Evolutionary conservation across 2,329 filamentous ascomycete species (phyloP).

Genomic region (Verticillium longisporum): DNA sequence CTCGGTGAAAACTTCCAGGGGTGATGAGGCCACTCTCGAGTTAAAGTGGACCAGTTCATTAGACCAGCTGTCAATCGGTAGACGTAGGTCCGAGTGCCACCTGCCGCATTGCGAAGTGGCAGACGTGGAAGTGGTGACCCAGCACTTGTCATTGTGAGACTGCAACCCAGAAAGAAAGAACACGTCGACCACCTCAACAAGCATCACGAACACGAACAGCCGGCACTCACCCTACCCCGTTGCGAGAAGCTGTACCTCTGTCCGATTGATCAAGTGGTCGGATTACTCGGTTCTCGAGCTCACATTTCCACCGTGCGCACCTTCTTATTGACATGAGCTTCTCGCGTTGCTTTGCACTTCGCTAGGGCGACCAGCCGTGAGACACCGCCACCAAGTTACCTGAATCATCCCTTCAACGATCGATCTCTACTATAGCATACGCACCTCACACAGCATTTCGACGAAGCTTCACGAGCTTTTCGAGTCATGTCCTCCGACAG

Average conservation of each 20-base stretch:
- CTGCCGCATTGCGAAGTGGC: neutral
- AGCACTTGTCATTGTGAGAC: neutral
- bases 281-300: neutral
- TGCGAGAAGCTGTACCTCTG: neutral
- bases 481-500: constrained; percentile 31
- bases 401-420: neutral
- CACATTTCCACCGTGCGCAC: neutral
- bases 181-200: neutral
- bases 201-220: neutral
- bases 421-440: neutral
- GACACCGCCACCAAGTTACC: neutral
- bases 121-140: neutral
- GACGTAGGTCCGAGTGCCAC: neutral
- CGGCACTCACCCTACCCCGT: neutral
- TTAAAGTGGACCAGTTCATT: neutral
- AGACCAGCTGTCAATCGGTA: neutral
- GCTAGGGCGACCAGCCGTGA: neutral
- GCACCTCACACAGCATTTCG: neutral
- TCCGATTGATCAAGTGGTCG: neutral
- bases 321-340: neutral
- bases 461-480: constrained; percentile 4
- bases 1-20: neutral
- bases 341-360: neutral
- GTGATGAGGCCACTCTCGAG: neutral
- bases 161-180: neutral